A percentile compares a stretch with the other conserved stretches of the same genome.
Evolutionary conservation across 1,284 basidiomycete genomes (phyloP).

Genomic region (Sporisorium iseilematis-ciliati): DNA sequence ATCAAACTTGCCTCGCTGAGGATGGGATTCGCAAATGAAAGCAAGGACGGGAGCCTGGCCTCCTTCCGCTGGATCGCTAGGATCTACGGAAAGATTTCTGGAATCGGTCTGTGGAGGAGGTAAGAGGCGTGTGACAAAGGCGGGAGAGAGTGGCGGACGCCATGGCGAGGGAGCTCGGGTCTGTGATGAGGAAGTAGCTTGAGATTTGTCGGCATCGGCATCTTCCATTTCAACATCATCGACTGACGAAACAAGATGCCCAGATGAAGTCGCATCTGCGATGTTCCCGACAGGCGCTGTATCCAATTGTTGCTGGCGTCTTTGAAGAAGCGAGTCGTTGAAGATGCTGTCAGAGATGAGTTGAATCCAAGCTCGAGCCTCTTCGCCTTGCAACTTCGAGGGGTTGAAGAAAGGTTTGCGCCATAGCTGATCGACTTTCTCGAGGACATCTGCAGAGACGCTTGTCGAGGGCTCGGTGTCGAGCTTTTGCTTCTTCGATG

Average conservation of each 20-base stretch:
- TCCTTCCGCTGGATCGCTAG: slow-evolving; percentile 20
- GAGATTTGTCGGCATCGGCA: slow-evolving; percentile 1
- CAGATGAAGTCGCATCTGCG: background rate
- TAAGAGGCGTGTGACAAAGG: slow-evolving; percentile 33
- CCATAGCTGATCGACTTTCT: slow-evolving; percentile 41
- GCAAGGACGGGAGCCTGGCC: slow-evolving; percentile 61
- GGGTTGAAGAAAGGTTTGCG: slow-evolving; percentile 47
- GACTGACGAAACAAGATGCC: slow-evolving; percentile 6
- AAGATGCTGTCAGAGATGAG: slow-evolving; percentile 66
- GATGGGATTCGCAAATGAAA: slow-evolving; percentile 83
- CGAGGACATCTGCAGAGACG: slow-evolving; percentile 10
- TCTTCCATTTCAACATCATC: slow-evolving; percentile 34
- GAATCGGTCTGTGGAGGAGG: slow-evolving; percentile 22
- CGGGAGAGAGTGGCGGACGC: slow-evolving; percentile 38
- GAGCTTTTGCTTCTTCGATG: slow-evolving; percentile 35
- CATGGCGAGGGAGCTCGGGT: slow-evolving; percentile 13
- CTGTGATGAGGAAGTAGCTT: background rate
- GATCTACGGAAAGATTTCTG: slow-evolving; percentile 21
- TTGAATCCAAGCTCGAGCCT: slow-evolving; percentile 53
- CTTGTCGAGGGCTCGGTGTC: background rate
- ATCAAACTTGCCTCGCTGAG: slow-evolving; percentile 87
- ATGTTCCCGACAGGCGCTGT: background rate
- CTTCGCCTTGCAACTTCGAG: slow-evolving; percentile 34
- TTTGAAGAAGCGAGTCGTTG: slow-evolving; percentile 54
- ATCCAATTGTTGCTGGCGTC: slow-evolving; percentile 14